Evolutionary conservation across 78 protist species (phyloP).

Genomic region (Cavenderia fasciculata): DNA sequence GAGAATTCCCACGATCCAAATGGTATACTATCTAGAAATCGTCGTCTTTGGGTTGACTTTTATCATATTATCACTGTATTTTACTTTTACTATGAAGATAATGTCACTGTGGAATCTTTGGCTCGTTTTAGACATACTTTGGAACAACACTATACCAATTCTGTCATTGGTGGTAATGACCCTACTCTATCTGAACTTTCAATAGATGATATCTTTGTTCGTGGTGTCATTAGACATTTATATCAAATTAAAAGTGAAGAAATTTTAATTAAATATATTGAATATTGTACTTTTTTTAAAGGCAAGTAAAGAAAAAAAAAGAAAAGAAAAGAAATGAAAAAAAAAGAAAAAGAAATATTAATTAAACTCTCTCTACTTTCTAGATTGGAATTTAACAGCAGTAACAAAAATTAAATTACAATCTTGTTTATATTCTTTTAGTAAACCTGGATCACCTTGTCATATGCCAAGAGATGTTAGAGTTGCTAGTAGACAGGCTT

Average conservation of each 20-base stretch:
- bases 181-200: not conserved
- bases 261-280: slow-evolving; percentile 44
- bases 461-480: slow-evolving; percentile 62
- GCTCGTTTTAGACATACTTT: slow-evolving; percentile 5
- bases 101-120: not conserved
- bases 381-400: slow-evolving; percentile 59
- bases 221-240: slow-evolving; percentile 50
- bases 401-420: slow-evolving; percentile 58
- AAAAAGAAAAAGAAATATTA: too few species aligned
- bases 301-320: not conserved
- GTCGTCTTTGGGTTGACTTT: slow-evolving; percentile 68
- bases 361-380: not conserved
- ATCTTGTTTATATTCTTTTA: slow-evolving; percentile 65
- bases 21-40: slow-evolving; percentile 15
- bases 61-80: slow-evolving; percentile 51
- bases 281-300: slow-evolving; percentile 24
- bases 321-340: too few species aligned
- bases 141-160: slow-evolving; percentile 10
- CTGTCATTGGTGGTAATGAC: not conserved
- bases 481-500: not conserved
- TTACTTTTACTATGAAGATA: slow-evolving; percentile 45
- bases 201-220: slow-evolving; percentile 56
- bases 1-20: not conserved
- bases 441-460: slow-evolving; percentile 59
- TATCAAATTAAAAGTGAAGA: slow-evolving; percentile 46